These are phyloP conservation scores for Vigna angularis DNA, from an alignment of 306 rosid species.

Conservation along the genomic window DNA sequence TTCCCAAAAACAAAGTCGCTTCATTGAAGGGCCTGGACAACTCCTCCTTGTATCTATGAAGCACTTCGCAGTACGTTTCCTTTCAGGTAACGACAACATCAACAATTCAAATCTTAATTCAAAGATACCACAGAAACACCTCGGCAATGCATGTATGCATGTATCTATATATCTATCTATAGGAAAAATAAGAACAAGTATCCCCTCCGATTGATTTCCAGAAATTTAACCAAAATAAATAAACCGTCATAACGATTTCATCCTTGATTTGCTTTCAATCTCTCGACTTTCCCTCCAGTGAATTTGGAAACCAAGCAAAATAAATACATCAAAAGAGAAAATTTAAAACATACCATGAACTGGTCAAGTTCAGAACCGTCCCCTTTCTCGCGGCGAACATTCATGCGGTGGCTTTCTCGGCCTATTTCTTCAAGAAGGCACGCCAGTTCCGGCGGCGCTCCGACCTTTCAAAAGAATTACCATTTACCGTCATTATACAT, in stretches of 20 bases:
- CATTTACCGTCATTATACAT: background rate
- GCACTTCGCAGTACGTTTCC: slow-evolving; percentile 70
- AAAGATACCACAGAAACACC: background rate
- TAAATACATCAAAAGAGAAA: background rate
- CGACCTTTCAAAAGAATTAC: slow-evolving; percentile 54
- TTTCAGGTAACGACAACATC: slow-evolving; percentile 27
- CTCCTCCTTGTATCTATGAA: slow-evolving; percentile 68
- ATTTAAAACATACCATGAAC: slow-evolving; percentile 61
- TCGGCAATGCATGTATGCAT: background rate
- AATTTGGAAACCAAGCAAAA: slow-evolving; percentile 2
- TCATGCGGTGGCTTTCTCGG: slow-evolving; percentile 45
- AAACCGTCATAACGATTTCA: background rate
- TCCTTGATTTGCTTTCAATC: background rate
- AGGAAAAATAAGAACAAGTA: background rate
- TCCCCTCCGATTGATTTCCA: background rate
- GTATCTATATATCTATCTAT: background rate
- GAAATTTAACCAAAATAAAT: background rate
- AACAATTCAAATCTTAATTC: background rate
- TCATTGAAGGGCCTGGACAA: slow-evolving; percentile 68
- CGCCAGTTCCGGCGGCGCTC: slow-evolving; percentile 73
- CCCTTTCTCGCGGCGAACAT: slow-evolving; percentile 52
- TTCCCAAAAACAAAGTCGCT: slow-evolving; percentile 64
- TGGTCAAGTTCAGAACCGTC: slow-evolving; percentile 75
- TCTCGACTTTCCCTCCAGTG: background rate
- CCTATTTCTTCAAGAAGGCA: slow-evolving; percentile 62